Base-by-base conservation (phyloP, 768 basidiomycete genomes). In the Tephrocybe sp. region DNA sequence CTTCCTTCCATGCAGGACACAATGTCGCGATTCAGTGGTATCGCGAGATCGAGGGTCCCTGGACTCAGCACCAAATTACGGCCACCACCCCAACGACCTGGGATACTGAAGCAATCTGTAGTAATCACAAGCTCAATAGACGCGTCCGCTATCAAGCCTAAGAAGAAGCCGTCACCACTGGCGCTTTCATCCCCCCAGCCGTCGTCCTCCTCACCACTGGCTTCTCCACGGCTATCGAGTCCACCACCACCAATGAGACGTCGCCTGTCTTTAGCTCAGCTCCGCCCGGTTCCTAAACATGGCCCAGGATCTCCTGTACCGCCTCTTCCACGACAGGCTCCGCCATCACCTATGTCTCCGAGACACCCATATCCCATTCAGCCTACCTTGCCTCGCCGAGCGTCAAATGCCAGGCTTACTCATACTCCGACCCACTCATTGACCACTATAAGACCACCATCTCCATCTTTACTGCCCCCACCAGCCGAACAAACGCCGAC, bases 1-100 rank as follows among this genome's bases (percentile, higher is more conserved):
- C 60, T 79, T 6, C 74, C 77, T 1, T 75, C 75, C 9, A 67
- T 73, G 15, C 72, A 74, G 51, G 76, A 79, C 52, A 66, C 71
- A 9, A 60, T 75, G 51, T 61, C 70, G 19, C 68, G 70, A 30
- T 75, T 77, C 46, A 73, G 72, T 3, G 63, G 64, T 7, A 41
- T 54, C 21, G 41, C 50, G 22, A 56, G 59, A 47, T 42, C 50
- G 45, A 49, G 45, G 52, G 49, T 35, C 56, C 51, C 47, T 40
- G n/a, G n/a, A n/a, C n/a, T n/a, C n/a, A n/a, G n/a, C n/a, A n/a
- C n/a, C n/a, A n/a, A n/a, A n/a, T n/a, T n/a, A n/a, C 52, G 51
- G 18, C 31, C 39, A 44, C 7, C 16, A 24, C 34, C 44, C 22
- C 27, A 44, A 35, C 47, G 44, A 21, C 47, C 52, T 13, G 53